A percentile compares a stretch with the other conserved stretches of the same genome.
Evolutionary conservation across 495 filamentous ascomycete species (phyloP).

Genomic region (Monascus purpureus): DNA sequence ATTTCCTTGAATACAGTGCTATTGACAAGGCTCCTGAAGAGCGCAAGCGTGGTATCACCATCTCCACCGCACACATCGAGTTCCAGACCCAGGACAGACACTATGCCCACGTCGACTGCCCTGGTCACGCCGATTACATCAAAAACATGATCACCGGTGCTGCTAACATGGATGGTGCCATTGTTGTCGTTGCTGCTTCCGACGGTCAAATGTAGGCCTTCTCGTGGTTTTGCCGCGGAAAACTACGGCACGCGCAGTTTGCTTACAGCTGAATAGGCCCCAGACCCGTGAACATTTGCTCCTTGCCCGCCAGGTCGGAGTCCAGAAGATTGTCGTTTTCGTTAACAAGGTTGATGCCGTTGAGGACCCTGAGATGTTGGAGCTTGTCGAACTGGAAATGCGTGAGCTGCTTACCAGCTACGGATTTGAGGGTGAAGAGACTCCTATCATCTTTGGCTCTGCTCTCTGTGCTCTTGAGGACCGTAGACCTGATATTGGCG

Average conservation of each 20-base stretch:
- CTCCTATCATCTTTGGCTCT: slow-evolving; percentile 90
- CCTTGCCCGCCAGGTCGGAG: slow-evolving; percentile 92
- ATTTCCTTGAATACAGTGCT: slow-evolving; percentile 87
- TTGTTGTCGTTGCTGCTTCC: slow-evolving; percentile 96
- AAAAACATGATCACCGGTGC: slow-evolving; percentile 99
- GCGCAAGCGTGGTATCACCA: slow-evolving; percentile 99
- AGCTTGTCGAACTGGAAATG: slow-evolving; percentile 99
- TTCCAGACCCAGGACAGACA: slow-evolving; percentile 83
- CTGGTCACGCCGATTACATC: slow-evolving; percentile 99
- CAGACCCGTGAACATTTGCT: slow-evolving; percentile 98
- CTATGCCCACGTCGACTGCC: slow-evolving; percentile 99
- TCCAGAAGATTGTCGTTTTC: slow-evolving; percentile 95
- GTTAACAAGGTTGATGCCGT: slow-evolving; percentile 98
- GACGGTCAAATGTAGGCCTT: slow-evolving; percentile 82
- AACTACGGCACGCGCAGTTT: not conserved
- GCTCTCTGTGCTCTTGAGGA: slow-evolving; percentile 90
- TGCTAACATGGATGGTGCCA: slow-evolving; percentile 93
- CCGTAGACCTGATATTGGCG: slow-evolving; percentile 76
- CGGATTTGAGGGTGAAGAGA: slow-evolving; percentile 95
- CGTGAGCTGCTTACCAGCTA: slow-evolving; percentile 84
- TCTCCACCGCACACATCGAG: slow-evolving; percentile 95
- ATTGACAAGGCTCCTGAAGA: slow-evolving; percentile 99
- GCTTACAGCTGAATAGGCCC: slow-evolving; percentile 44
- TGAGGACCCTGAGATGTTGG: slow-evolving; percentile 97
- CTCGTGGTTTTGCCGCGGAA: not conserved